Base-by-base conservation (phyloP, 768 basidiomycete species). In the Xerocomus potaroensis region DNA sequence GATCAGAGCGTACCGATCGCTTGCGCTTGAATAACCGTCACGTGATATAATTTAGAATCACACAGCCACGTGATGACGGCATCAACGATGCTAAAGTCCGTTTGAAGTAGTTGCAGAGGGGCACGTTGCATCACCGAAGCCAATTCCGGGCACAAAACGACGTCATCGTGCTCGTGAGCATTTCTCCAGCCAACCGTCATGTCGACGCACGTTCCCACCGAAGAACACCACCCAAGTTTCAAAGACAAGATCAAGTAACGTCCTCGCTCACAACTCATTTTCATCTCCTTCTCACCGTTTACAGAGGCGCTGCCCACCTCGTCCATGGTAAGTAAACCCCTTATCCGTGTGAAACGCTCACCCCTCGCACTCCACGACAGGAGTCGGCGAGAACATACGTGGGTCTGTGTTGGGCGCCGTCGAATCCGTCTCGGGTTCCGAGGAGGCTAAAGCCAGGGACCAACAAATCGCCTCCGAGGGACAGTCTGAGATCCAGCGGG, bases 321-420 rank as follows among this genome's bases (percentile, higher is more conserved):
- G 53, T 69, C 7, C 72, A 75, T 23, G 72, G 74, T 56, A 48
- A 9, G 57, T 41, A 0, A 21, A 30, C 21, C 47, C 33, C 37
- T n/a, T 31, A 14, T 41, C n/a, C 8, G 10, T 38, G 8, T 27
- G 23, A 9, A 26, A 23, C 41, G 24, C 47, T 60, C 15, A 55
- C 32, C 1, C n/a, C 36, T 23, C 43, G 15, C 35, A 32, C 12
- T 19, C 11, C n/a, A n/a, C n/a, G n/a, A 44, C 48, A 73, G 77
- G 77, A 3, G 23, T 71, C 1, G 73, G 74, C 7, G 76, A 78
- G 30, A 69, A 62, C 34, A 46, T 77, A 5, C 69, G 75, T 21
- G 77, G 77, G 7, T 67, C 73, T 0, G 48, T 67, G 8, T 54
- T 76, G 37, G 69, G 70, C 10, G 67, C 69, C 3, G 49, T 75